Conservation (phyloP, 2,329 filamentous ascomycete genomes). For the Ustulina deusta region DNA sequence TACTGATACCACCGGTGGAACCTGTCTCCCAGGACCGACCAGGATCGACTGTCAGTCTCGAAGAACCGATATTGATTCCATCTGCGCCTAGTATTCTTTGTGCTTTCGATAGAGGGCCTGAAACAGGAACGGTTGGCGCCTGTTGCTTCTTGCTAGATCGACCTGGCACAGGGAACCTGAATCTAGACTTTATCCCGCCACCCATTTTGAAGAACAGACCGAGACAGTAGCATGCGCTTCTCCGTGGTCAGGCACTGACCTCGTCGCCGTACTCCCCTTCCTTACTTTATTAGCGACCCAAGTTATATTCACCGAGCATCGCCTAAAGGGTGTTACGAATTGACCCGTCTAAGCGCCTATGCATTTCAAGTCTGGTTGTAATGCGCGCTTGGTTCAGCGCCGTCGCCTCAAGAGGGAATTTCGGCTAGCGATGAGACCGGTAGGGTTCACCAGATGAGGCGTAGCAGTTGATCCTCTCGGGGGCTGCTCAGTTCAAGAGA, state of each 20-base stretch:
- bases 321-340: slow-evolving; percentile 12
- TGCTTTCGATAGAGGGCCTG: slow-evolving; percentile 62
- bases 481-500: slow-evolving; percentile 23
- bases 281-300: slow-evolving; percentile 16
- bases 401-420: slow-evolving; percentile 10
- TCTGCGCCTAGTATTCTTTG: slow-evolving; percentile 64
- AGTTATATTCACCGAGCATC: slow-evolving; percentile 19
- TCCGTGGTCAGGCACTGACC: slow-evolving; percentile 8
- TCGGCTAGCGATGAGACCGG: slow-evolving; percentile 29
- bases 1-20: slow-evolving; percentile 60
- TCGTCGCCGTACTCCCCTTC: slow-evolving; percentile 17
- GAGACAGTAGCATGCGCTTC: slow-evolving; percentile 19
- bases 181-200: slow-evolving; percentile 55
- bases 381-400: slow-evolving; percentile 11
- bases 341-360: slow-evolving; percentile 2
- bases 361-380: slow-evolving; percentile 16
- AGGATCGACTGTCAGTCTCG: slow-evolving; percentile 40
- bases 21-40: slow-evolving; percentile 57
- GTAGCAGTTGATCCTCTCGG: slow-evolving; percentile 30
- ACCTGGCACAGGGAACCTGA: slow-evolving; percentile 62
- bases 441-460: slow-evolving; percentile 25
- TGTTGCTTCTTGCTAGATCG: slow-evolving; percentile 58
- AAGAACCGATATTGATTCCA: slow-evolving; percentile 57
- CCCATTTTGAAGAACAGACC: slow-evolving; percentile 51
- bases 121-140: slow-evolving; percentile 47